These are phyloP conservation scores for Lantana camara DNA, from an alignment of 257 asterid genomes.

Conservation along the genomic window DNA sequence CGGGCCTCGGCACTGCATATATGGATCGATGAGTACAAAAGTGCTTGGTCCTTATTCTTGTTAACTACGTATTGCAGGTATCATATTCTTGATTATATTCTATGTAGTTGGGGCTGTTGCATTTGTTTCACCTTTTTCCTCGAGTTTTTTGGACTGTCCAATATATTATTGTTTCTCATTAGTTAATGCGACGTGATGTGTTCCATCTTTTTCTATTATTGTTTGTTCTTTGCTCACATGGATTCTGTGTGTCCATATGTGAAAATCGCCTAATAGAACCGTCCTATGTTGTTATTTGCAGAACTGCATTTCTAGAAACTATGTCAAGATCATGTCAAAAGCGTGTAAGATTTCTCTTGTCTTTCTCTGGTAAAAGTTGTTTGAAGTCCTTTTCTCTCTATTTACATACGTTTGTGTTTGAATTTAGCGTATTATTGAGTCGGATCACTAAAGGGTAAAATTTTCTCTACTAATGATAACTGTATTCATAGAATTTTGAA, in stretches of 20 bases:
- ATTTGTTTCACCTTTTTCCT: not conserved
- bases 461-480: too few species aligned
- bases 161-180: not conserved
- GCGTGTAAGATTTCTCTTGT: not conserved
- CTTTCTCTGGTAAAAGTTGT: not conserved
- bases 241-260: not conserved
- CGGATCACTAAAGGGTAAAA: too few species aligned
- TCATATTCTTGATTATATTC: slow-evolving; percentile 39
- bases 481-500: too few species aligned
- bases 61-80: slow-evolving; percentile 33
- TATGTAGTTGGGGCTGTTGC: not conserved
- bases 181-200: not conserved
- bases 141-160: not conserved
- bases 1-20: too few species aligned
- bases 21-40: slow-evolving; percentile 17
- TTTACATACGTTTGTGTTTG: too few species aligned
- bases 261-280: not conserved
- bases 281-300: not conserved
- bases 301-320: not conserved
- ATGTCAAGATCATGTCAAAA: not conserved
- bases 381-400: too few species aligned
- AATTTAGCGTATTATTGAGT: too few species aligned
- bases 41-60: slow-evolving; percentile 36
- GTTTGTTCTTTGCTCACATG: not conserved
- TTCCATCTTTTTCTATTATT: not conserved